A percentile compares a stretch with the other conserved stretches of the same genome.
Conservation (phyloP, 257 asterid species). For the Thymus quinquecostatus region DNA sequence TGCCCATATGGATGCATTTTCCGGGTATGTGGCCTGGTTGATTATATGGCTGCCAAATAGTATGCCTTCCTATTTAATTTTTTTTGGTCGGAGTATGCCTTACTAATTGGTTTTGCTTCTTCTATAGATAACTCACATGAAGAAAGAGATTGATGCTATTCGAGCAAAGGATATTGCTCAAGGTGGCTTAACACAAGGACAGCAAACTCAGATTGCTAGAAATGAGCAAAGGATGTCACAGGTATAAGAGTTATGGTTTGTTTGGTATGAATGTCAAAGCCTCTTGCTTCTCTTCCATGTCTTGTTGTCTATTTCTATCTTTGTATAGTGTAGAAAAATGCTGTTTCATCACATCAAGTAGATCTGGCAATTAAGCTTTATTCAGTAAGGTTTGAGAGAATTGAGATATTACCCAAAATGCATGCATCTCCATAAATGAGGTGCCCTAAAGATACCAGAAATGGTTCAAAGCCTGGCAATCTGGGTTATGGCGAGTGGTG, state of each 20-base stretch:
- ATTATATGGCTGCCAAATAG: slow-evolving; percentile 14
- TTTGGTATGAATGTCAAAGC: slow-evolving; percentile 12
- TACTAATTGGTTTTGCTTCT: slow-evolving; percentile 22
- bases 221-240: slow-evolving; percentile 97
- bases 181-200: slow-evolving; percentile 99
- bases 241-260: slow-evolving; percentile 46
- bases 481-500: background rate
- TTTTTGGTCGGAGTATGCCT: background rate
- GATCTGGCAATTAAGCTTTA: slow-evolving; percentile 20
- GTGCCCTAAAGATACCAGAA: background rate
- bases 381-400: slow-evolving; percentile 13
- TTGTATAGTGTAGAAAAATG: slow-evolving; percentile 14
- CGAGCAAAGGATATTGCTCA: slow-evolving; percentile 98
- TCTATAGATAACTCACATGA: slow-evolving; percentile 92
- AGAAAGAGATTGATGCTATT: slow-evolving; percentile 98
- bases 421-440: slow-evolving; percentile 14
- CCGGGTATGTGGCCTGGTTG: slow-evolving; percentile 13
- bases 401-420: slow-evolving; percentile 3
- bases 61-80: slow-evolving; percentile 19
- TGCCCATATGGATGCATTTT: background rate
- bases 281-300: slow-evolving; percentile 23
- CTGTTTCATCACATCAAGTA: slow-evolving; percentile 23
- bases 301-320: background rate
- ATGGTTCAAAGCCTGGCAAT: slow-evolving; percentile 13
- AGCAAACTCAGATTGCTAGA: slow-evolving; percentile 99